A percentile compares a stretch with the other conserved stretches of the same genome.
Conservation (phyloP, 768 basidiomycete genomes). For the Phlebiopsis flavidoalba region DNA sequence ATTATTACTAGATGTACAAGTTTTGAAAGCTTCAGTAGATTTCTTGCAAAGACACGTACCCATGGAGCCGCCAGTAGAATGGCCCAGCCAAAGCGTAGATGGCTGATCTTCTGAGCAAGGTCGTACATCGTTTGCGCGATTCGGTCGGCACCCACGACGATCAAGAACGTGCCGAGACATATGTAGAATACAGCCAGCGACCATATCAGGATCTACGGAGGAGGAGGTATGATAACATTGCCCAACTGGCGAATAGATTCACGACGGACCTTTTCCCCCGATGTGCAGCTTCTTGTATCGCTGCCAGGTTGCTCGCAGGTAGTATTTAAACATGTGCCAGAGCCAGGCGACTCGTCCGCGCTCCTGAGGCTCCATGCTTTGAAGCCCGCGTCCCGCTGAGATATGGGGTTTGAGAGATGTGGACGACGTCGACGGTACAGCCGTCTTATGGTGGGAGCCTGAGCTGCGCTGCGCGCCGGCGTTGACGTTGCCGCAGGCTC, state of each 20-base stretch:
- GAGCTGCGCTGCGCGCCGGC: neutral
- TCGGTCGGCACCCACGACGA: constrained; percentile 55
- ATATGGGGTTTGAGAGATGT: neutral
- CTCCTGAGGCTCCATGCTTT: neutral
- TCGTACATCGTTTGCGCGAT: constrained; percentile 73
- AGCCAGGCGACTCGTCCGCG: neutral
- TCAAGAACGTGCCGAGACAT: constrained; percentile 31
- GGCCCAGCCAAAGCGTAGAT: constrained; percentile 57
- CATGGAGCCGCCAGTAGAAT: constrained; percentile 44
- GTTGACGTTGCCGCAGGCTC: neutral
- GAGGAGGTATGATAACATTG: neutral
- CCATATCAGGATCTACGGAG: constrained; percentile 51
- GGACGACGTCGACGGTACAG: neutral
- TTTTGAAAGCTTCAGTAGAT: neutral
- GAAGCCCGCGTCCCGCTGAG: neutral
- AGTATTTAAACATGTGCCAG: constrained; percentile 26
- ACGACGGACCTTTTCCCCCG: constrained; percentile 47
- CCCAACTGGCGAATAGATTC: constrained; percentile 1
- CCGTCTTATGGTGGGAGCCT: neutral
- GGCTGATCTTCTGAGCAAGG: constrained; percentile 54
- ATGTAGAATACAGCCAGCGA: constrained; percentile 53
- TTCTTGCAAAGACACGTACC: constrained; percentile 33
- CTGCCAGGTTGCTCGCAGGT: constrained; percentile 27
- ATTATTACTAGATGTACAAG: constrained; percentile 31
- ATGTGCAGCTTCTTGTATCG: constrained; percentile 48